Base-by-base conservation (phyloP, 805 yeast species). In the Saitoella complicata region DNA sequence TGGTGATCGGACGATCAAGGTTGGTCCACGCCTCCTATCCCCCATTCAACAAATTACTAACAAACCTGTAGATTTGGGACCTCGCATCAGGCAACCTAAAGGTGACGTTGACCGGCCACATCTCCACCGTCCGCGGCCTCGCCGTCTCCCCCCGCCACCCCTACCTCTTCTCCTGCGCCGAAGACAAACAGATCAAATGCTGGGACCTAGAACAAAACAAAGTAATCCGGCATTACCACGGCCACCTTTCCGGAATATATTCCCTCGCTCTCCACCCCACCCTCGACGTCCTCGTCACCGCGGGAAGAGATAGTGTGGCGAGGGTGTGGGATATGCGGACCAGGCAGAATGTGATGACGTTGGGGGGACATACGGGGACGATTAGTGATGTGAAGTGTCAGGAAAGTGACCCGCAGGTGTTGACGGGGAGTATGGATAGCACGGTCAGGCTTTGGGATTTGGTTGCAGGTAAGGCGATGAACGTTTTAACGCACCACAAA, bases 301-400 rank as follows among this genome's bases (percentile, higher is more conserved):
- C 86, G 5, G 93, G 96, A 13, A 66, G 95, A 47, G 99, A 91
- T 59, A 70, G 84, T 4, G 79, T 83, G 0, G 79, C 86, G 0
- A 67, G 93, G 44, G 80, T 86, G 4, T 91, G 99, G 99, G 99
- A 91, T 60, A 78, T 91, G 45, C 69, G 98, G 47, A 74, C 94
- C 0, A 67, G 85, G 40, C 62, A 71, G 2, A 78, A 87, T 10
- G 78, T 82, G 0, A 78, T 79, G 70, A 80, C 80, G 0, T 64
- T 91, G 36, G 66, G 78, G 2, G 97, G 97, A 0, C 98, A 91
- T 60, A 71, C 75, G 49, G 71, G 74, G 37, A 79, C 91, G 10
- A 73, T 91, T 5, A 78, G 79, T 45, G 68, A 78, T 42, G 80
- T 91, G 1, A 66, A 65, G 35, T 68, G 85, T 45, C 78, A 80